Percentiles rank a stretch among this genome's conserved stretches.
phyloP scores from a whole-genome alignment of 75 land plant species.

The Cryptomeria japonica region DNA sequence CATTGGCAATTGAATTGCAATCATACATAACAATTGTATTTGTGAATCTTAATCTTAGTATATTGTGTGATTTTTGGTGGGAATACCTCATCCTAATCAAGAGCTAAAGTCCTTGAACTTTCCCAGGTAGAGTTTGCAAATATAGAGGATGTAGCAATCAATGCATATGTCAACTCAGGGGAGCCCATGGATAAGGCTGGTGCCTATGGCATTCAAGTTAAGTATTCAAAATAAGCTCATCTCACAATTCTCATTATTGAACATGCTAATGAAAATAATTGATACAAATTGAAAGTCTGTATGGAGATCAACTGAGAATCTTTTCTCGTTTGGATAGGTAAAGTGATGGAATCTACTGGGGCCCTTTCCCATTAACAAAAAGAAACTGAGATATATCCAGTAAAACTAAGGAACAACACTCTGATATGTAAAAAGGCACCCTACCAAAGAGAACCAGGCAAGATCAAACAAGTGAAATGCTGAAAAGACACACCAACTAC shows the following conservation, averaged over 20 bases:
- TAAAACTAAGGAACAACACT: too few relatives aligned
- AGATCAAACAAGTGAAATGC: too few relatives aligned
- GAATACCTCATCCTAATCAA: too few relatives aligned
- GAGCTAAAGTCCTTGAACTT: not conserved
- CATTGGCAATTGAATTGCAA: not conserved
- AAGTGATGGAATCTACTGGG: too few relatives aligned
- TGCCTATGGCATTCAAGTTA: constrained; percentile 57
- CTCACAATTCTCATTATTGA: not conserved
- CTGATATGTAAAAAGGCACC: too few relatives aligned
- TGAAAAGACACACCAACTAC: too few relatives aligned
- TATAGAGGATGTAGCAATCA: constrained; percentile 42
- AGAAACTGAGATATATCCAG: too few relatives aligned
- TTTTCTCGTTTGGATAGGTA: not conserved
- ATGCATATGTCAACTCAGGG: constrained; percentile 45
- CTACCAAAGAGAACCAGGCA: too few relatives aligned
- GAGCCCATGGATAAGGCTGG: constrained; percentile 70
- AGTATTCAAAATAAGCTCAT: not conserved
- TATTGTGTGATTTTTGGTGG: not conserved
- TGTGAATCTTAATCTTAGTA: not conserved
- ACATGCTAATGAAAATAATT: constrained; percentile 2
- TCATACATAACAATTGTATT: not conserved
- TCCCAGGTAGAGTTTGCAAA: constrained; percentile 52
- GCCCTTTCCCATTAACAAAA: too few relatives aligned
- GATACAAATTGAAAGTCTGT: not conserved
- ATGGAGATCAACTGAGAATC: not conserved